Evolutionary conservation across 2,329 filamentous ascomycete species (phyloP).

Genomic region (Macrophomina pseudophaseolina): DNA sequence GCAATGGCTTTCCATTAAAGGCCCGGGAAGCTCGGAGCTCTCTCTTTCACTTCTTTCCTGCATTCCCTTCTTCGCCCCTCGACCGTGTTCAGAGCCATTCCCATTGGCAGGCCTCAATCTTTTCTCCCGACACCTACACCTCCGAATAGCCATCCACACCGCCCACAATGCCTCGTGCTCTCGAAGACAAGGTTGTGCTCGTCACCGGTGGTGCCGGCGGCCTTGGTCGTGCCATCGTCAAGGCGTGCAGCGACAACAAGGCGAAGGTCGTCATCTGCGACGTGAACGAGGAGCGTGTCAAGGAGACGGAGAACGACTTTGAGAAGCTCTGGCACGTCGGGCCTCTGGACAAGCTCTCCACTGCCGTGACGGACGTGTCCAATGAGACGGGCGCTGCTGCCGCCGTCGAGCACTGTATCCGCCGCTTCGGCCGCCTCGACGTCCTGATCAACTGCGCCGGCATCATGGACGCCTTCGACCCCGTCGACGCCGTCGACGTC

Average conservation of each 20-base stretch:
- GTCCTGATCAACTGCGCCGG: constrained; percentile 65
- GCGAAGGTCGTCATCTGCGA: constrained; percentile 45
- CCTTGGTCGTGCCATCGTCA: constrained; percentile 27
- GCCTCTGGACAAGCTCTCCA: not conserved
- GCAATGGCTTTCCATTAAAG: not conserved
- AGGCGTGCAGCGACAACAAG: constrained; percentile 33
- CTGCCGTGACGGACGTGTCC: constrained; percentile 19
- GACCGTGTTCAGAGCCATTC: not conserved
- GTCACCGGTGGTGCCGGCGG: constrained; percentile 28
- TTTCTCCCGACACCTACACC: not conserved
- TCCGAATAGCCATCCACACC: too few species aligned
- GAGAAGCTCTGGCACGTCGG: constrained; percentile 18
- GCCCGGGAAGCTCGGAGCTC: not conserved
- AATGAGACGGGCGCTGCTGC: constrained; percentile 11
- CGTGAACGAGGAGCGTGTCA: constrained; percentile 34
- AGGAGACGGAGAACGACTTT: constrained; percentile 21
- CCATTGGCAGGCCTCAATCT: not conserved
- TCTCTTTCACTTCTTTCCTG: not conserved
- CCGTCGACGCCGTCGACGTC: constrained; percentile 54
- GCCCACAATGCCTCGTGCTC: constrained; percentile 9
- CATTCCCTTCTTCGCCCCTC: not conserved
- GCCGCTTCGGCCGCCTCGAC: constrained; percentile 56
- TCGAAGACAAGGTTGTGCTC: constrained; percentile 26
- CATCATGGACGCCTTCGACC: constrained; percentile 62
- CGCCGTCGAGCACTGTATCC: constrained; percentile 19